Percentiles rank a stretch among this genome's conserved stretches.
phyloP scores from a whole-genome alignment of 2,329 filamentous ascomycete species.

The Nemania abortiva region DNA sequence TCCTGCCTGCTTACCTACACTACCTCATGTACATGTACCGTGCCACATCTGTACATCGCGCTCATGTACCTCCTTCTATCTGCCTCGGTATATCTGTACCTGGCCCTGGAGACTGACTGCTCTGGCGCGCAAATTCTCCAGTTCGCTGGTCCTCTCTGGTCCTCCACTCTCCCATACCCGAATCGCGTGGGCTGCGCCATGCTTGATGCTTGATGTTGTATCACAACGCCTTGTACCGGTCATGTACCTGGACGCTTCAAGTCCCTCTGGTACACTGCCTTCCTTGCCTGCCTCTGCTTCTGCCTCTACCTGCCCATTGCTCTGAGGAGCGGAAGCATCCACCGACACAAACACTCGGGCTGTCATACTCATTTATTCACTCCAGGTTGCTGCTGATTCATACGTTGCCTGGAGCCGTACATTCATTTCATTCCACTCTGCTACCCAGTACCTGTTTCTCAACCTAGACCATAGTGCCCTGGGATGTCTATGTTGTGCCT shows the following conservation, averaged over 20 bases:
- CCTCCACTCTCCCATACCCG: constrained; percentile 35
- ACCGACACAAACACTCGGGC: constrained; percentile 31
- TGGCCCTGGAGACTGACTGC: constrained; percentile 15
- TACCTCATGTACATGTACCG: constrained; percentile 32
- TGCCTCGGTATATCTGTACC: constrained; percentile 25
- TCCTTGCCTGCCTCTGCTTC: constrained; percentile 22
- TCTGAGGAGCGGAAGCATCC: constrained; percentile 27
- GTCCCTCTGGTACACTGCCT: constrained; percentile 22
- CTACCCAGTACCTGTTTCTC: constrained; percentile 6
- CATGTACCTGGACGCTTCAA: constrained; percentile 41
- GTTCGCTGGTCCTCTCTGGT: constrained; percentile 26
- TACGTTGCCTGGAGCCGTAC: constrained; percentile 23
- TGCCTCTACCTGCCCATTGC: constrained; percentile 22
- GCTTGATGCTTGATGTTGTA: constrained; percentile 39
- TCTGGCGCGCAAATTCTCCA: constrained; percentile 31
- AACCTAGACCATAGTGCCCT: constrained; percentile 24
- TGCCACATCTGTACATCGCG: constrained; percentile 34
- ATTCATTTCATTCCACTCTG: constrained; percentile 17
- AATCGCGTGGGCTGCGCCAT: constrained; percentile 41
- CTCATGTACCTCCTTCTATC: constrained; percentile 23
- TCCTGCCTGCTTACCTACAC: constrained; percentile 32
- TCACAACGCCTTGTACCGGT: constrained; percentile 47
- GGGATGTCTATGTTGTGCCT: constrained; percentile 20
- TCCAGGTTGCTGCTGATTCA: constrained; percentile 32
- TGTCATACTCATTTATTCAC: constrained; percentile 19